Conservation (phyloP, 225 moss, liverwort and hornwort species). For the Anthoceros angustus region DNA sequence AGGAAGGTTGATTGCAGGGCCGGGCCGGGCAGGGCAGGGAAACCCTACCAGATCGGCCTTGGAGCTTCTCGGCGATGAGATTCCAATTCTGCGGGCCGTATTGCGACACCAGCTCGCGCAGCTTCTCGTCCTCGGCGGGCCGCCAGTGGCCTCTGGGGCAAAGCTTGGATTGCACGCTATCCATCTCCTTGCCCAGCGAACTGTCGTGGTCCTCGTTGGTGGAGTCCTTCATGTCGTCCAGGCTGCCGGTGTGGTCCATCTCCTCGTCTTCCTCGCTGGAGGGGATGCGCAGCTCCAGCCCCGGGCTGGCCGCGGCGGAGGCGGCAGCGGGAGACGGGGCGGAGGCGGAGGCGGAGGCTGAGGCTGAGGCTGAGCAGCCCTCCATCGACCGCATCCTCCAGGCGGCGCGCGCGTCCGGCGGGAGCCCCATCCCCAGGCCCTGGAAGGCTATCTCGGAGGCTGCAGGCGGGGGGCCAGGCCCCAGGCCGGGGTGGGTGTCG, state of each 20-base stretch:
- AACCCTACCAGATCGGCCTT: conserved; percentile 84
- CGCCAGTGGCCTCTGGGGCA: conserved; percentile 98
- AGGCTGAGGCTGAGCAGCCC: conserved; percentile 15
- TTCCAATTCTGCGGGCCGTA: conserved; percentile 98
- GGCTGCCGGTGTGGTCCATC: conserved; percentile 34
- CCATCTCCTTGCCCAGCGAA: conserved; percentile 32
- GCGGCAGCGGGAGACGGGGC: too few species aligned
- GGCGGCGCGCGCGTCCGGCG: conserved; percentile 8
- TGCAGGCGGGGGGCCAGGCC: too few species aligned
- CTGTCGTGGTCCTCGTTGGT: conserved; percentile 54
- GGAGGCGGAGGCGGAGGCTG: too few species aligned
- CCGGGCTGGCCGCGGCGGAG: conserved; percentile 17
- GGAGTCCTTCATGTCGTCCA: conserved; percentile 61
- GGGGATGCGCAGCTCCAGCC: conserved; percentile 7
- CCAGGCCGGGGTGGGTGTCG: neutral
- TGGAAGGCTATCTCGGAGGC: conserved; percentile 30
- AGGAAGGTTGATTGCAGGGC: neutral
- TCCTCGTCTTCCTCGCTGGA: conserved; percentile 25
- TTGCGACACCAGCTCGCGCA: conserved; percentile 70
- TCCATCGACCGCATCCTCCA: conserved; percentile 42
- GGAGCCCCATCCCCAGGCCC: conserved; percentile 27
- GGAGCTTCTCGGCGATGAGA: conserved; percentile 94
- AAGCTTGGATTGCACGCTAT: conserved; percentile 69
- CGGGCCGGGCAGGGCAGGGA: neutral
- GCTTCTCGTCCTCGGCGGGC: conserved; percentile 83